Evolutionary conservation across 73 alveolate genomes (phyloP).

Genomic region (Blepharisma stoltei): DNA sequence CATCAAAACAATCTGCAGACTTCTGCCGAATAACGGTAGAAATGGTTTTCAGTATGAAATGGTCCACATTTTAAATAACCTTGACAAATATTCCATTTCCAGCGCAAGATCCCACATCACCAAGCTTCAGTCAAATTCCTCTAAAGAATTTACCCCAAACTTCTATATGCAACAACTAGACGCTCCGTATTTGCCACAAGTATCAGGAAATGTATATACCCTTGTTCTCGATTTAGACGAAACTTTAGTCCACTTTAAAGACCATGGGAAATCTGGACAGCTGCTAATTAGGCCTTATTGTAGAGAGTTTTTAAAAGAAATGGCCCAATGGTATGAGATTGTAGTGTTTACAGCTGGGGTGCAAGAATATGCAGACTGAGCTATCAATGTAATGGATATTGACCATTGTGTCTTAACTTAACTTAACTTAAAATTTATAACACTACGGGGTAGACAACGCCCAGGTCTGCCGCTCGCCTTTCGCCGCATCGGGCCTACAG

Average conservation of each 20-base stretch:
- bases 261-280: conserved; percentile 54
- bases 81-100: conserved; percentile 9
- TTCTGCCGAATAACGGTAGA: conserved; percentile 2
- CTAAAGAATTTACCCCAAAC: background rate
- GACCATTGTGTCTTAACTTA: too few relatives aligned
- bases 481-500: too few relatives aligned
- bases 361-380: conserved; percentile 97
- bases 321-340: conserved; percentile 85
- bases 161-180: background rate
- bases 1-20: background rate
- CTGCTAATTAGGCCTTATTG: conserved; percentile 90
- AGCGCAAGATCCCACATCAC: background rate
- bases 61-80: background rate
- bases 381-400: conserved; percentile 80
- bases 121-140: background rate
- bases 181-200: conserved; percentile 28
- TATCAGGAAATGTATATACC: conserved; percentile 31
- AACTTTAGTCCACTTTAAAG: conserved; percentile 45
- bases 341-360: conserved; percentile 98
- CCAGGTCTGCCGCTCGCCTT: too few relatives aligned
- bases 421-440: too few relatives aligned
- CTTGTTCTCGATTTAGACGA: conserved; percentile 56
- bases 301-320: conserved; percentile 83
- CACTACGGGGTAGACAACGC: too few relatives aligned
- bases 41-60: background rate